Evolutionary conservation across 2,329 filamentous ascomycete genomes (phyloP).

Genomic region (Calonectria pseudoreteaudii): DNA sequence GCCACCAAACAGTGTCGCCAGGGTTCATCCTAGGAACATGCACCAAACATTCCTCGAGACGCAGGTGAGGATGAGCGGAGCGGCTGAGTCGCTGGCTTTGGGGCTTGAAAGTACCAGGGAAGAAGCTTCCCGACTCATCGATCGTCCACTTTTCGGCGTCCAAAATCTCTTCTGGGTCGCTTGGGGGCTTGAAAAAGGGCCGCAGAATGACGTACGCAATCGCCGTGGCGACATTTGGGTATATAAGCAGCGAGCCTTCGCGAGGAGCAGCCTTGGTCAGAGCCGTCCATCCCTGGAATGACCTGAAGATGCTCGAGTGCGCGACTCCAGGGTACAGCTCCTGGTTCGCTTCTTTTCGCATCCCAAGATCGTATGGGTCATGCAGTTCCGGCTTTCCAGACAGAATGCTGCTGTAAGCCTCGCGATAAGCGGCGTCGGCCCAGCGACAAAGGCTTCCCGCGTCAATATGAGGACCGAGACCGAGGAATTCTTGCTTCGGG

Average conservation of each 20-base stretch:
- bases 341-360: slow-evolving; percentile 49
- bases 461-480: slow-evolving; percentile 58
- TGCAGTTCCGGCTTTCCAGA: slow-evolving; percentile 50
- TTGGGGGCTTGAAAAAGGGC: slow-evolving; percentile 54
- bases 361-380: slow-evolving; percentile 51
- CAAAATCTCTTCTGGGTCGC: slow-evolving; percentile 45
- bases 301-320: slow-evolving; percentile 52
- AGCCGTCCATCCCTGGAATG: slow-evolving; percentile 57
- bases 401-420: slow-evolving; percentile 52
- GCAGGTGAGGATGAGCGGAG: slow-evolving; percentile 52
- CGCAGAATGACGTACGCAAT: slow-evolving; percentile 56
- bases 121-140: slow-evolving; percentile 45
- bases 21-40: slow-evolving; percentile 46
- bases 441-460: slow-evolving; percentile 56
- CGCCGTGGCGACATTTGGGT: slow-evolving; percentile 50
- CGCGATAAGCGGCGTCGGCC: slow-evolving; percentile 53
- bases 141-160: slow-evolving; percentile 52
- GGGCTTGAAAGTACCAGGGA: slow-evolving; percentile 50
- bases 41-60: slow-evolving; percentile 51
- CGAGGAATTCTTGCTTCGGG: slow-evolving; percentile 51
- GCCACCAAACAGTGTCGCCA: slow-evolving; percentile 30
- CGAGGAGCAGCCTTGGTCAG: slow-evolving; percentile 47
- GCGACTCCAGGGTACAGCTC: slow-evolving; percentile 49
- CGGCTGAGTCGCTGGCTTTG: slow-evolving; percentile 40
- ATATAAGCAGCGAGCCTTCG: slow-evolving; percentile 54